These are phyloP conservation scores for Kuraishia borneana DNA, from an alignment of 805 yeast genomes.

Conservation along the genomic window DNA sequence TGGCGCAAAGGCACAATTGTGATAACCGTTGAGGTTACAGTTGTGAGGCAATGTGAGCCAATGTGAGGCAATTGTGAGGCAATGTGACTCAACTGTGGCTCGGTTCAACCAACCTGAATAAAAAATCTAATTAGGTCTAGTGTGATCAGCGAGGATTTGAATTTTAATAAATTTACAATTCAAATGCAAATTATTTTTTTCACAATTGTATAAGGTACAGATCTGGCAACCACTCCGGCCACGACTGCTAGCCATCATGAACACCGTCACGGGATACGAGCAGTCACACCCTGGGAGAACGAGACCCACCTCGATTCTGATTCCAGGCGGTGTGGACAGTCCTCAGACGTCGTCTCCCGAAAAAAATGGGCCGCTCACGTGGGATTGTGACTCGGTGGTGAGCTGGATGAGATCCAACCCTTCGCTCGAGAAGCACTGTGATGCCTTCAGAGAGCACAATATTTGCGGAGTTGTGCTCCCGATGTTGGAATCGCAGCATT, in stretches of 20 bases:
- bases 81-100: too few relatives aligned
- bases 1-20: too few relatives aligned
- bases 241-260: background rate
- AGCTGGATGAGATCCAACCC: background rate
- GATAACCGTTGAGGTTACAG: too few relatives aligned
- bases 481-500: constrained; percentile 56
- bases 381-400: background rate
- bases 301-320: background rate
- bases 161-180: too few relatives aligned
- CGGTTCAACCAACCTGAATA: too few relatives aligned
- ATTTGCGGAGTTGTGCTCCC: constrained; percentile 67
- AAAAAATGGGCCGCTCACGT: background rate
- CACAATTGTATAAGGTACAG: too few relatives aligned
- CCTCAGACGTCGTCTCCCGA: background rate
- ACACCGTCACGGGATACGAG: background rate
- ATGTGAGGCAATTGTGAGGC: too few relatives aligned
- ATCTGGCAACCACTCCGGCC: too few relatives aligned
- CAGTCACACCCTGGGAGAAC: background rate
- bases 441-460: constrained; percentile 39
- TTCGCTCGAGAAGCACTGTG: background rate
- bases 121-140: too few relatives aligned
- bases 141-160: too few relatives aligned
- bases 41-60: too few relatives aligned
- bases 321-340: background rate
- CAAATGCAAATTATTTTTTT: too few relatives aligned